A percentile compares a stretch with the other conserved stretches of the same genome.
phyloP scores from a whole-genome alignment of 495 filamentous ascomycete species.

The Penicillium macrosclerotiorum region DNA sequence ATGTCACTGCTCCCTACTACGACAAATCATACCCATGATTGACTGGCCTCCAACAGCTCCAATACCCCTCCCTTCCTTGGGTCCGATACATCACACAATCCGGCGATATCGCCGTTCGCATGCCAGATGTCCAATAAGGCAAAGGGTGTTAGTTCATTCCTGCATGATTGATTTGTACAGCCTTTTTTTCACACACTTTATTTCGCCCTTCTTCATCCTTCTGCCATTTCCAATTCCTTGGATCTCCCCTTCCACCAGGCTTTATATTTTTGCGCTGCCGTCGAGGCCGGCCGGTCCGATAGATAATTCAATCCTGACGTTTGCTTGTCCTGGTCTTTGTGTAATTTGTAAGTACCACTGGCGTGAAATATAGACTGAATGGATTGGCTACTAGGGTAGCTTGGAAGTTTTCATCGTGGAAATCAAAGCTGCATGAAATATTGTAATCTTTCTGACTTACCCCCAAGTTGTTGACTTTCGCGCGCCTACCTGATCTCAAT shows the following conservation, averaged over 20 bases:
- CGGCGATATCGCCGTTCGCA: slow-evolving; percentile 88
- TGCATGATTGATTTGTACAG: slow-evolving; percentile 31
- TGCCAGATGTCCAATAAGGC: slow-evolving; percentile 78
- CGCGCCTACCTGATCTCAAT: too few relatives aligned
- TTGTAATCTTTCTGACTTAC: too few relatives aligned
- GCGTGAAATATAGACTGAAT: background rate
- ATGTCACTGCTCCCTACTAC: too few relatives aligned
- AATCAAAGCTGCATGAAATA: too few relatives aligned
- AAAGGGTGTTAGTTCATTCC: slow-evolving; percentile 1
- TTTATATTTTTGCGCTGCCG: slow-evolving; percentile 17
- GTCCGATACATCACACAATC: slow-evolving; percentile 98
- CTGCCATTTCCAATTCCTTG: background rate
- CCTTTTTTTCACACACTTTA: too few relatives aligned
- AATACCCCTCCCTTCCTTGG: slow-evolving; percentile 99
- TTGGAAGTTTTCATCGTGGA: background rate
- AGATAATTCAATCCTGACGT: slow-evolving; percentile 30
- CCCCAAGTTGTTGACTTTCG: too few relatives aligned
- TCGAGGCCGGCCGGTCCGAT: slow-evolving; percentile 36
- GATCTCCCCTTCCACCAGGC: background rate
- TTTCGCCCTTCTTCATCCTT: slow-evolving; percentile 12
- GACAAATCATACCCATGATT: background rate
- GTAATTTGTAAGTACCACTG: too few relatives aligned
- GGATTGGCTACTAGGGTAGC: background rate
- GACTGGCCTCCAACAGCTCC: slow-evolving; percentile 53
- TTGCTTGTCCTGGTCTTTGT: background rate